Evolutionary conservation across 1,284 basidiomycete genomes (phyloP).

Genomic region (Quambalaria eucalypti): DNA sequence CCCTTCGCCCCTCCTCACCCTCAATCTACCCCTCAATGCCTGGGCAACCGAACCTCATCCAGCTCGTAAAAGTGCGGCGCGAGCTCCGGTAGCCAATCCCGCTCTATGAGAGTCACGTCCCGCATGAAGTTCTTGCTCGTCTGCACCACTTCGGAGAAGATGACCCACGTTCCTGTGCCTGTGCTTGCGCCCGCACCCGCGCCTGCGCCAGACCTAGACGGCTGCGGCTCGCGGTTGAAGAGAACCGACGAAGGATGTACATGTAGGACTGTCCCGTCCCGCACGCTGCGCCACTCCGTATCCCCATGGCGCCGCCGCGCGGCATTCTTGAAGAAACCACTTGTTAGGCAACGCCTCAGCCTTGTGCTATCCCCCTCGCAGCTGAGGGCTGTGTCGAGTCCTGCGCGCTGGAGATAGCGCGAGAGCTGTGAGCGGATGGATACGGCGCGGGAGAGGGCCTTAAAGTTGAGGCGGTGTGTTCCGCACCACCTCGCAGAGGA

Average conservation of each 20-base stretch:
- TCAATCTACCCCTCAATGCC: no score
- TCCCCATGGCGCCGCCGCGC: conserved; percentile 80
- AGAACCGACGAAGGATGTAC: conserved; percentile 89
- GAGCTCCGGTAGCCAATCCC: conserved; percentile 1
- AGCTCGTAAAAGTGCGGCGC: no score
- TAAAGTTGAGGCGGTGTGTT: conserved; percentile 80
- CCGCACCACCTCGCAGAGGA: conserved; percentile 82
- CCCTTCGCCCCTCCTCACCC: no score
- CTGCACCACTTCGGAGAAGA: conserved; percentile 91
- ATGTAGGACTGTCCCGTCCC: conserved; percentile 58
- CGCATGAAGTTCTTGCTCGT: conserved; percentile 71
- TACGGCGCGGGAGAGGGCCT: conserved; percentile 80
- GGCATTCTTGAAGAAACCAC: conserved; percentile 87
- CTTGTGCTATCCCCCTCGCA: conserved; percentile 70
- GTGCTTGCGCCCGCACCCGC: no score
- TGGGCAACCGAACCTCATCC: no score
- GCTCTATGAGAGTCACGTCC: conserved; percentile 51
- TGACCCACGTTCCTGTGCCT: conserved; percentile 91
- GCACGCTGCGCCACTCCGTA: conserved; percentile 74
- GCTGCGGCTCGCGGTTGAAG: conserved; percentile 74
- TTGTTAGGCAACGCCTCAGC: conserved; percentile 72
- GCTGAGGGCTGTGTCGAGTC: conserved; percentile 56
- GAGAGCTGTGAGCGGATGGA: conserved; percentile 83
- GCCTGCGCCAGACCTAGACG: conserved; percentile 55
- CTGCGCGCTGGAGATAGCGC: conserved; percentile 82